Conservation (phyloP, 352 stramenopile genomes). For the Phytophthora aleatoria region DNA sequence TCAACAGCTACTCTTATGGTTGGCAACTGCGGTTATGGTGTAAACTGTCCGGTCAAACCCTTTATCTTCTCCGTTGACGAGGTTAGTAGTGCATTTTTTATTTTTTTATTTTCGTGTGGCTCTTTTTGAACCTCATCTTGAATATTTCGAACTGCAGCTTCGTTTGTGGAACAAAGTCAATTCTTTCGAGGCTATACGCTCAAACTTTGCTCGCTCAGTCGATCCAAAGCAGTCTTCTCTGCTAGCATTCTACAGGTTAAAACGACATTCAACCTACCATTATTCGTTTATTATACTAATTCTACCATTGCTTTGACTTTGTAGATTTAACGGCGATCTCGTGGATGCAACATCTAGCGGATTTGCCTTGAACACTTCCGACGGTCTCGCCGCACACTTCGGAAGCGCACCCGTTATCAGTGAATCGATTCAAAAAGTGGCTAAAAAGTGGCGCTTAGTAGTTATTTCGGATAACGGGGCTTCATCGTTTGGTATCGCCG, state of each 20-base stretch:
- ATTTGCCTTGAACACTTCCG: conserved; percentile 1
- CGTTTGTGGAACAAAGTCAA: conserved; percentile 22
- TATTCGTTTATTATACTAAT: not conserved
- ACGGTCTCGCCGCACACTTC: conserved; percentile 1
- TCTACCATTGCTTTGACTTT: not conserved
- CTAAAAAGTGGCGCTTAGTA: conserved; percentile 25
- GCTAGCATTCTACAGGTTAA: conserved; percentile 31
- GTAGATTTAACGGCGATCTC: conserved; percentile 26
- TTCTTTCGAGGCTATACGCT: conserved; percentile 8
- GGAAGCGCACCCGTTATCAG: conserved; percentile 12
- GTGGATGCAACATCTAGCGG: conserved; percentile 10
- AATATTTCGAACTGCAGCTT: conserved; percentile 7
- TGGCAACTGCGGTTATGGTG: conserved; percentile 44
- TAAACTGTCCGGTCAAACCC: conserved; percentile 36
- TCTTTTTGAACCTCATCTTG: not conserved
- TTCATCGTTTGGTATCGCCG: conserved; percentile 31
- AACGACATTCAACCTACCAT: not conserved
- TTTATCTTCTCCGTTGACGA: conserved; percentile 58
- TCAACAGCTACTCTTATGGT: conserved; percentile 35
- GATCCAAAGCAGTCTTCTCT: conserved; percentile 6
- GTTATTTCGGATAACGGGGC: conserved; percentile 24
- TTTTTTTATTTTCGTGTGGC: conserved; percentile 1
- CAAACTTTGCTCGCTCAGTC: conserved; percentile 14
- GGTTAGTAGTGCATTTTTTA: conserved; percentile 27
- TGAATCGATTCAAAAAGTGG: conserved; percentile 10